Evolutionary conservation across 1,284 basidiomycete species (phyloP), one percentile per base, ranked within the genome.

Genomic region (Tylopilus orsonianus): DNA sequence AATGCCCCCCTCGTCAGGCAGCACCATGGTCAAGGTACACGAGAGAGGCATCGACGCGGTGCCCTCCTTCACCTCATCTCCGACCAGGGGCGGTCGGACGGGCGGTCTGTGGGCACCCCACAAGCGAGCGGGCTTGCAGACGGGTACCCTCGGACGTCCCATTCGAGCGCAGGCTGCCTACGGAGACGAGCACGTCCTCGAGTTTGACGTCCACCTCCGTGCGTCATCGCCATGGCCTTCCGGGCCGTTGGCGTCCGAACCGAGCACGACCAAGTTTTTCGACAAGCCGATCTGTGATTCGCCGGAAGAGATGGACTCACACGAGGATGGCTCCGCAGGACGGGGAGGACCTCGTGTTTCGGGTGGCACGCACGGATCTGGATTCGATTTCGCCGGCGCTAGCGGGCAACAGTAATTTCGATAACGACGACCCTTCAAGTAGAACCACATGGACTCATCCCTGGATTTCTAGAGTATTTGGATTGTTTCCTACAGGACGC

Each of bases 261-360:
- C 32, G 34, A 29, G 22, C 45, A 13, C 16, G 22, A 46, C 20
- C 38, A 34, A 8, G 10, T 49, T 42, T 27, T 50, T 61, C 14
- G 48, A 41, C 44, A 26, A 41, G 23, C 49, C 60, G 0, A 14
- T 58, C 8, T 65, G 62, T 14, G 60, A 64, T 12, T 60, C 59
- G 2, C 59, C 59, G 19, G 58, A 61, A 6, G n/a, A 39, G 49
- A 50, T 60, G 6, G 19, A 35, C 32, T 16, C 48, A 1, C 36
- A 27, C 2, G 56, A 45, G 14, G 34, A 29, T 20, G 23, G 36
- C 20, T 33, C 16, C 13, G 12, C 9, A n/a, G 24, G 36, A 18
- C 18, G 6, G 22, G 20, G 37, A 19, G 23, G 23, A 24, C 5
- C 35, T 20, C 14, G 10, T 16, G 26, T 13, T 18, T 13, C 22